A percentile compares a stretch with the other conserved stretches of the same genome.
phyloP scores from a whole-genome alignment of 2,329 filamentous ascomycete species.

The Sarocladiaceae sp. region DNA sequence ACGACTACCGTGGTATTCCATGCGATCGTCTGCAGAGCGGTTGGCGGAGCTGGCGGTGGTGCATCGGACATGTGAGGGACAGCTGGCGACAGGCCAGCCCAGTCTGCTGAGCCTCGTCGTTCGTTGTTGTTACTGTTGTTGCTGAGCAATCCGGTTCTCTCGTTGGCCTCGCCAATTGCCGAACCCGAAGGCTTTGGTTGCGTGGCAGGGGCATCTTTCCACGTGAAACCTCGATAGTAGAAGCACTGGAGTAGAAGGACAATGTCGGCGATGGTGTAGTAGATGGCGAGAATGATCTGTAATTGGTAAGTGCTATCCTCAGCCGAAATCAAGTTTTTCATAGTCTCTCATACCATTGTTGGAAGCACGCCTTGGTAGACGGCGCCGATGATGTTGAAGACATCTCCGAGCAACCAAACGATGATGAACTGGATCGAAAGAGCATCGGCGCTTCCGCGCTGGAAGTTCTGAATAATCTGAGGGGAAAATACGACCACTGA shows the following conservation, averaged over 20 bases:
- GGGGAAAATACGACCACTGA: slow-evolving; percentile 90
- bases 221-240: slow-evolving; percentile 86
- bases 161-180: slow-evolving; percentile 36
- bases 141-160: slow-evolving; percentile 48
- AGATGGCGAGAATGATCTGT: slow-evolving; percentile 82
- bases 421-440: slow-evolving; percentile 89
- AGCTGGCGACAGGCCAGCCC: slow-evolving; percentile 70
- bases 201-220: slow-evolving; percentile 47
- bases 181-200: slow-evolving; percentile 34
- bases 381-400: slow-evolving; percentile 95
- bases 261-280: slow-evolving; percentile 89
- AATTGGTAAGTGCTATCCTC: neutral
- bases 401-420: slow-evolving; percentile 88
- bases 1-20: slow-evolving; percentile 75
- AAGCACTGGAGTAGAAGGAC: slow-evolving; percentile 88
- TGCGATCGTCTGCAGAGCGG: slow-evolving; percentile 51
- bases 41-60: slow-evolving; percentile 44
- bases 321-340: no score
- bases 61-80: slow-evolving; percentile 64
- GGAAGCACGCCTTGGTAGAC: slow-evolving; percentile 87
- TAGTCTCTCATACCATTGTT: slow-evolving; percentile 63
- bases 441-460: slow-evolving; percentile 77
- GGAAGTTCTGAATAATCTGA: slow-evolving; percentile 94
- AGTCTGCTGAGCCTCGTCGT: slow-evolving; percentile 46
- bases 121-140: slow-evolving; percentile 41